Conservation (phyloP, 2,329 filamentous ascomycete species). For the Madurella mycetomatis region DNA sequence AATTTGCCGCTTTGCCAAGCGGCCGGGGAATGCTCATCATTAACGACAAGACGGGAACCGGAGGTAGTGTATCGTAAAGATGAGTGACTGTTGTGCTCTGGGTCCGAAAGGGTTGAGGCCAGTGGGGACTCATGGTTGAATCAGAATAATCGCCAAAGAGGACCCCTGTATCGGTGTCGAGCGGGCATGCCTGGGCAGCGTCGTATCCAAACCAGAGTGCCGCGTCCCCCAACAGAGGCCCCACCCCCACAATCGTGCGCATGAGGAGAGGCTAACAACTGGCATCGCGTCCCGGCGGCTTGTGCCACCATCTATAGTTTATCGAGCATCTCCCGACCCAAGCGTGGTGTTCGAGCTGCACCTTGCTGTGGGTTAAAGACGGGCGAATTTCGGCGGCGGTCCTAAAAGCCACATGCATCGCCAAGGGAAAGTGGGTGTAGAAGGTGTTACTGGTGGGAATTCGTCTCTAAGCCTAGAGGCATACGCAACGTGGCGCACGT, state of each 20-base stretch:
- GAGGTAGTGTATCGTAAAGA: not conserved
- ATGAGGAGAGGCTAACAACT: too few relatives aligned
- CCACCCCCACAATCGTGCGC: too few relatives aligned
- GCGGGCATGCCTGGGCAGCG: not conserved
- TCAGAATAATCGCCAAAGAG: not conserved
- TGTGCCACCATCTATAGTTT: too few relatives aligned
- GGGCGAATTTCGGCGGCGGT: not conserved
- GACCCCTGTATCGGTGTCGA: too few relatives aligned
- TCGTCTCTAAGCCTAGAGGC: too few relatives aligned
- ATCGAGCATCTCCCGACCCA: too few relatives aligned
- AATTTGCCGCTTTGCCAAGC: constrained; percentile 25
- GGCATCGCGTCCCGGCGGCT: too few relatives aligned
- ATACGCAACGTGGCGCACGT: too few relatives aligned
- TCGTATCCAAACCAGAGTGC: too few relatives aligned
- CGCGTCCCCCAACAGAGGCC: too few relatives aligned
- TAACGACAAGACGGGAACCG: constrained; percentile 1
- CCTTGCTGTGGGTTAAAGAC: not conserved
- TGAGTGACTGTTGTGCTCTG: not conserved
- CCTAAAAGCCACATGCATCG: not conserved
- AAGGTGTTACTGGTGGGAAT: too few relatives aligned
- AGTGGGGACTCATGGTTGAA: not conserved
- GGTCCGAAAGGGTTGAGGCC: constrained; percentile 3
- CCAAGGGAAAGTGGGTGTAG: too few relatives aligned
- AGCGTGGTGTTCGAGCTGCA: not conserved
- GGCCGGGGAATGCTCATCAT: constrained; percentile 18